Percentiles rank a stretch among this genome's conserved stretches.
phyloP scores from a whole-genome alignment of 2,329 filamentous ascomycete genomes.

The Cordyceps javanica region DNA sequence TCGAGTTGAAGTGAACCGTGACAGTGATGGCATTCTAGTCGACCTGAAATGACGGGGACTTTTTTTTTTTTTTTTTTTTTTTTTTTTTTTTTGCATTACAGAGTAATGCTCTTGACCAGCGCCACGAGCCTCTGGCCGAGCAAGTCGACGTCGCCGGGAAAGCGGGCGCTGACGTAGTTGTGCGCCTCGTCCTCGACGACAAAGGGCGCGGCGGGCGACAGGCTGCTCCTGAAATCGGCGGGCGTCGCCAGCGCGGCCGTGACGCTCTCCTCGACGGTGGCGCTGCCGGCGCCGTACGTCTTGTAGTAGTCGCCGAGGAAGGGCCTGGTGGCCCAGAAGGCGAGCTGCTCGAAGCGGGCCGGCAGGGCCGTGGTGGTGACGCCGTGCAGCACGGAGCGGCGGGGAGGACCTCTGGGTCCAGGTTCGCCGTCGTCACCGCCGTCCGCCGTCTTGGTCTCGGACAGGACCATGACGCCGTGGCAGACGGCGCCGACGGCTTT shows the following conservation, averaged over 20 bases:
- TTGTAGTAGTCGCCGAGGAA: constrained; percentile 52
- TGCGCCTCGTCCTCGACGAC: constrained; percentile 42
- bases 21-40: too few relatives aligned
- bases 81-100: neutral
- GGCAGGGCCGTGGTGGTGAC: constrained; percentile 44
- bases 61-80: neutral
- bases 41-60: too few relatives aligned
- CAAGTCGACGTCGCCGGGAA: constrained; percentile 36
- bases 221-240: constrained; percentile 38
- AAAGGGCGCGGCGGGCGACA: constrained; percentile 38
- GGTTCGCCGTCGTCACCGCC: too few relatives aligned
- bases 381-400: constrained; percentile 41
- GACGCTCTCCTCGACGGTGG: constrained; percentile 40
- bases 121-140: constrained; percentile 36
- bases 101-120: constrained; percentile 29
- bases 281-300: constrained; percentile 46
- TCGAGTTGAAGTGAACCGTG: too few relatives aligned
- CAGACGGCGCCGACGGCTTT: constrained; percentile 45
- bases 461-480: constrained; percentile 47
- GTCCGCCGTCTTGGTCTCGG: constrained; percentile 30
- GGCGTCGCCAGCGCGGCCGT: constrained; percentile 36
- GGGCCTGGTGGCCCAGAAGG: constrained; percentile 41
- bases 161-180: constrained; percentile 41
- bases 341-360: constrained; percentile 40
- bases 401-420: too few relatives aligned